Evolutionary conservation across 1,284 basidiomycete species (phyloP).

Genomic region (Xerocomus amazonicus): DNA sequence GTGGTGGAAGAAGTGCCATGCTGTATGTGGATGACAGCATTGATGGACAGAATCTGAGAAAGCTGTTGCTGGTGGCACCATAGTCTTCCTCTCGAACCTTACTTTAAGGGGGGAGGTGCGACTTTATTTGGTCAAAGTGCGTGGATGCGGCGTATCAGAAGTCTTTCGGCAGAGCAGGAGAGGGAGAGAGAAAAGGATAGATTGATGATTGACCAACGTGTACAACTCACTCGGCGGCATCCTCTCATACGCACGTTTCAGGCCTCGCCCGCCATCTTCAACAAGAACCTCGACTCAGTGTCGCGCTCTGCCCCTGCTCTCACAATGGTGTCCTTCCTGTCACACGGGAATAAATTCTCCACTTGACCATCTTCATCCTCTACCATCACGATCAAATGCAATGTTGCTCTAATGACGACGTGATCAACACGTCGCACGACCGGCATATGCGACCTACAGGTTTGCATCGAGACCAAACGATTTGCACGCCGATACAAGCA

Average conservation of each 20-base stretch:
- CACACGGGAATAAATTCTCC: constrained; percentile 28
- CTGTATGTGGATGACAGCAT: no score
- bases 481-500: constrained; percentile 41
- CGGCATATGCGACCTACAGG: constrained; percentile 26
- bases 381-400: constrained; percentile 26
- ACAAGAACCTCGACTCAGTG: constrained; percentile 23
- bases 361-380: constrained; percentile 22
- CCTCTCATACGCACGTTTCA: neutral
- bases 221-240: neutral
- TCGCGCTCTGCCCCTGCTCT: constrained; percentile 28
- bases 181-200: neutral
- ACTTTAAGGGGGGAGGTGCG: no score
- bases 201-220: neutral
- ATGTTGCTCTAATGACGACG: constrained; percentile 17
- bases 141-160: no score
- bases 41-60: no score
- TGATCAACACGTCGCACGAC: neutral
- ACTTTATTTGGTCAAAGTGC: neutral
- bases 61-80: no score
- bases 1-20: no score
- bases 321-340: constrained; percentile 29
- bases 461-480: constrained; percentile 37
- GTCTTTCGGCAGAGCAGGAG: no score
- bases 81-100: no score
- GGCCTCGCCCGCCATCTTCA: constrained; percentile 23